phyloP scores from a whole-genome alignment of 768 basidiomycete genomes.

The Multifurca ochricompacta region DNA sequence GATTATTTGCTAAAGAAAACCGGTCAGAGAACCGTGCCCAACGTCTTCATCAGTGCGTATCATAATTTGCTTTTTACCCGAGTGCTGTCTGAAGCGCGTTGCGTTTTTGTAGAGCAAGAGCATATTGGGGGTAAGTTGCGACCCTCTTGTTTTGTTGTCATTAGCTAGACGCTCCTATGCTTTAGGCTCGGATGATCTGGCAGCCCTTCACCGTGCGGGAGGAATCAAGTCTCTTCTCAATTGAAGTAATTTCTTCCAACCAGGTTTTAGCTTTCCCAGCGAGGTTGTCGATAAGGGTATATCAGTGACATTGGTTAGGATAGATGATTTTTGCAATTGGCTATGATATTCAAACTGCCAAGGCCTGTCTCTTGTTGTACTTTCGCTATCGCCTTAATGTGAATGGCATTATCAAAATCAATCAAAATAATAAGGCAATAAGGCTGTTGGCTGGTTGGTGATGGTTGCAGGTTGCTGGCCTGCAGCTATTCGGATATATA shows the following conservation, averaged over 20 bases:
- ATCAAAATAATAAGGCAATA: too few species aligned
- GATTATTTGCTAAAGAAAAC: conserved; percentile 57
- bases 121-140: conserved; percentile 44
- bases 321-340: too few species aligned
- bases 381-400: too few species aligned
- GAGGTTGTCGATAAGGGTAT: too few species aligned
- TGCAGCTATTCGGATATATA: too few species aligned
- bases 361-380: too few species aligned
- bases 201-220: background rate
- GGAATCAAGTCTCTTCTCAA: background rate
- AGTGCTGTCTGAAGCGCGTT: background rate
- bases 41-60: conserved; percentile 60
- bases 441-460: too few species aligned
- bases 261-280: too few species aligned
- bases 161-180: background rate
- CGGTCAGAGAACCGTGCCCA: conserved; percentile 66
- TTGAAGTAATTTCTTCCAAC: background rate
- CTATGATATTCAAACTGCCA: too few species aligned
- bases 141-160: background rate
- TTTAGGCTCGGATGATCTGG: conserved; percentile 1
- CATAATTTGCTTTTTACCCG: background rate
- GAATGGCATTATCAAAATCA: too few species aligned
- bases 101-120: conserved; percentile 32
- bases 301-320: too few species aligned
- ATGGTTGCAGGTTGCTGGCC: too few species aligned